A percentile compares a stretch with the other conserved stretches of the same genome.
These are phyloP conservation scores for Plenodomus biglobosus DNA, from an alignment of 2,329 filamentous ascomycete genomes.

Conservation along the genomic window DNA sequence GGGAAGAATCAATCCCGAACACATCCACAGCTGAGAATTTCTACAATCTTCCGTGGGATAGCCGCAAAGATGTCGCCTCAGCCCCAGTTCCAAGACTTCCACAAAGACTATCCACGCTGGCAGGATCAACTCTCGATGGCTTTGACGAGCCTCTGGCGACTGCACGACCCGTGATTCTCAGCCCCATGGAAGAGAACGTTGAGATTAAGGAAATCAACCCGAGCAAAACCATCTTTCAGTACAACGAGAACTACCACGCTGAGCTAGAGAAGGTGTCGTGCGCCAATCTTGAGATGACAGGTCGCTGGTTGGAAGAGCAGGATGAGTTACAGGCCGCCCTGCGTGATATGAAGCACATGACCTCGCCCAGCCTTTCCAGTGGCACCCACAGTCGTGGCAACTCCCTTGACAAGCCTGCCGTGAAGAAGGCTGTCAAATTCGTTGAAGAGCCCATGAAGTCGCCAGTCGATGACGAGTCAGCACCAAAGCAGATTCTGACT, in stretches of 20 bases:
- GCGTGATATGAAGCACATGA: constrained; percentile 52
- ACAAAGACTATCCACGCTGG: constrained; percentile 29
- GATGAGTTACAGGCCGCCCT: constrained; percentile 72
- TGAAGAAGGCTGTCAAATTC: constrained; percentile 77
- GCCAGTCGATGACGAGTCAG: constrained; percentile 25
- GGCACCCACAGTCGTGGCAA: constrained; percentile 38
- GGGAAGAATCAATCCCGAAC: constrained; percentile 62
- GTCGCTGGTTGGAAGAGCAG: constrained; percentile 83
- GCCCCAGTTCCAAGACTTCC: constrained; percentile 18
- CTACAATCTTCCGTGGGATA: constrained; percentile 78
- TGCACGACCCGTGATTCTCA: constrained; percentile 33
- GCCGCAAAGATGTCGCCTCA: constrained; percentile 28
- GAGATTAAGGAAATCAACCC: constrained; percentile 60
- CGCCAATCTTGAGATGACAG: constrained; percentile 80
- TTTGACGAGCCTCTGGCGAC: constrained; percentile 36
- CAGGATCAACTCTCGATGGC: constrained; percentile 40
- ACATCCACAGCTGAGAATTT: constrained; percentile 92
- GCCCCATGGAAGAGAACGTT: constrained; percentile 42
- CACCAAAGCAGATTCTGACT: constrained; percentile 62
- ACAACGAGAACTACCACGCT: constrained; percentile 72
- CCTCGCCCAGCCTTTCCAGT: constrained; percentile 45
- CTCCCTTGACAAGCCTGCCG: constrained; percentile 43
- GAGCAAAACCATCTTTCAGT: constrained; percentile 68
- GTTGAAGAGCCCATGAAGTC: constrained; percentile 47
- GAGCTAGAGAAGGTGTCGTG: constrained; percentile 71